phyloP scores from a whole-genome alignment of 441 rosid genomes.

The Sinapis alba region DNA sequence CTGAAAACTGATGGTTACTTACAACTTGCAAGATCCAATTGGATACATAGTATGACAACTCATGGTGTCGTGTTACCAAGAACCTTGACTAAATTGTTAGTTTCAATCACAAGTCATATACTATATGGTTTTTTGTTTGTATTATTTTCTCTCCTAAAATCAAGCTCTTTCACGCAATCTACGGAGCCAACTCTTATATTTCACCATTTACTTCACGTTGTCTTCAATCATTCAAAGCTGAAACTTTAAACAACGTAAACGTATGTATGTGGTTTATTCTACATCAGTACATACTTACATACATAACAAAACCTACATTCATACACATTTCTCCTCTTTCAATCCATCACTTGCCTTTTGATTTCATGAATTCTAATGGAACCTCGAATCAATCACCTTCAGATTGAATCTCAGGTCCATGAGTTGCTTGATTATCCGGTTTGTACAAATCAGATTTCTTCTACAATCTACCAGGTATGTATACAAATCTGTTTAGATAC shows the following conservation, averaged over 20 bases:
- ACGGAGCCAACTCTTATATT: constrained; percentile 47
- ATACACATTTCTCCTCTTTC: constrained; percentile 15
- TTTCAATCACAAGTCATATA: constrained; percentile 5
- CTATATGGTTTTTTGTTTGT: constrained; percentile 24
- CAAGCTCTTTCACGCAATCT: constrained; percentile 45
- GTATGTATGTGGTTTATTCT: constrained; percentile 9
- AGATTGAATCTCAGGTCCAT: constrained; percentile 31
- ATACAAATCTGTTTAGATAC: neutral
- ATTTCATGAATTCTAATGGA: constrained; percentile 19
- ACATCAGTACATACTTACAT: neutral
- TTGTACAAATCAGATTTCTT: constrained; percentile 44
- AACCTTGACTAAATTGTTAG: constrained; percentile 29
- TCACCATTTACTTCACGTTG: constrained; percentile 49
- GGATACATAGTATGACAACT: constrained; percentile 28
- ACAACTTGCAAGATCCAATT: constrained; percentile 31
- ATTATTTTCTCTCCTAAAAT: constrained; percentile 19
- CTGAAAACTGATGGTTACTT: constrained; percentile 23
- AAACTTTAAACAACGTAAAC: constrained; percentile 28
- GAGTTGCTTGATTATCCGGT: constrained; percentile 40
- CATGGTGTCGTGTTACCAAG: constrained; percentile 35
- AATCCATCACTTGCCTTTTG: constrained; percentile 16
- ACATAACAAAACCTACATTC: neutral
- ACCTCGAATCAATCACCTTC: constrained; percentile 10
- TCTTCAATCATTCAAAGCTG: constrained; percentile 27
- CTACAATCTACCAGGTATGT: constrained; percentile 50